Percentiles rank a stretch among this genome's conserved stretches.
phyloP scores from a whole-genome alignment of 164 flowering plant genomes.

The Vitis labrusca region DNA sequence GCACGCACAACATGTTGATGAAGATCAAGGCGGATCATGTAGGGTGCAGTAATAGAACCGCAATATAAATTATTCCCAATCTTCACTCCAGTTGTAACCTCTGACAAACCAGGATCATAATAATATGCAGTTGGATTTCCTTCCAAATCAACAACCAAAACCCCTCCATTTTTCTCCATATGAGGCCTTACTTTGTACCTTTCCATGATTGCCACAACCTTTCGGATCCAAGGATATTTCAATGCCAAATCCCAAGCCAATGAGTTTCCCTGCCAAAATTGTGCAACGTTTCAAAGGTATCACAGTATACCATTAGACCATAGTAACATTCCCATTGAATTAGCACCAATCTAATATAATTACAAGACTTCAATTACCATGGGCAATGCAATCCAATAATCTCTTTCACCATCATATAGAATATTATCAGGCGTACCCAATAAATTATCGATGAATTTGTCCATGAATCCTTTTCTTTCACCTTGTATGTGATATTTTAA shows the following conservation, averaged over 20 bases:
- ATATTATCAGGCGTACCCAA: slow-evolving; percentile 82
- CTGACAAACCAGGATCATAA: slow-evolving; percentile 27
- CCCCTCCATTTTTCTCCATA: slow-evolving; percentile 34
- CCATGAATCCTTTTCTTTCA: slow-evolving; percentile 50
- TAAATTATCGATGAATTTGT: slow-evolving; percentile 48
- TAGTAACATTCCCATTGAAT: no score
- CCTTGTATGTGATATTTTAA: slow-evolving; percentile 58
- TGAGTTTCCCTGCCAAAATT: neutral
- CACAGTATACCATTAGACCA: no score
- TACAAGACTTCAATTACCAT: slow-evolving; percentile 26
- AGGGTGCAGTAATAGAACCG: slow-evolving; percentile 34
- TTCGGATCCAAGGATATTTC: slow-evolving; percentile 43
- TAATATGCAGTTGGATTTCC: slow-evolving; percentile 54
- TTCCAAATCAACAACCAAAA: slow-evolving; percentile 50
- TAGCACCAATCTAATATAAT: no score
- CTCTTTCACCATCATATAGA: slow-evolving; percentile 61
- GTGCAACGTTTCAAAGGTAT: no score
- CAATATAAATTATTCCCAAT: slow-evolving; percentile 53
- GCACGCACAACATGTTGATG: slow-evolving; percentile 23
- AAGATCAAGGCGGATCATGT: slow-evolving; percentile 50
- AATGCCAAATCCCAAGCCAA: slow-evolving; percentile 13
- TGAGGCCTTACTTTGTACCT: slow-evolving; percentile 17
- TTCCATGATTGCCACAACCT: slow-evolving; percentile 26
- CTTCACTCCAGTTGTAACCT: slow-evolving; percentile 39
- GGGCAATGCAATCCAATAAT: slow-evolving; percentile 59